A percentile compares a stretch with the other conserved stretches of the same genome.
Conservation (phyloP, 306 rosid genomes). For the Arachis hypogaea region DNA sequence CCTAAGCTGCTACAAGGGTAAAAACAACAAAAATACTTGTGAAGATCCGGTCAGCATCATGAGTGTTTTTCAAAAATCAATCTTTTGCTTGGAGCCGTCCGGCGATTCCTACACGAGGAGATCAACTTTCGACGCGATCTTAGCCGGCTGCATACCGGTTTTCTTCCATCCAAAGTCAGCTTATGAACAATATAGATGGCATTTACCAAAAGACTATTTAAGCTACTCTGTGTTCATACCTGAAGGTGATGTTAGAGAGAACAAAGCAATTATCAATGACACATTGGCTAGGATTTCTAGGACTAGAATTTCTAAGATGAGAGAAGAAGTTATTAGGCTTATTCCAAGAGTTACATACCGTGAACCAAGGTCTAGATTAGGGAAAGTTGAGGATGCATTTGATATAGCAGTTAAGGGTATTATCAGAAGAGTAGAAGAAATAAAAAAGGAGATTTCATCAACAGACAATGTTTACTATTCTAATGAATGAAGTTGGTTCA, state of each 20-base stretch:
- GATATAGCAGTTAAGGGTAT: constrained; percentile 58
- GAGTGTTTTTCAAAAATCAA: constrained; percentile 49
- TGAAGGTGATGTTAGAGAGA: constrained; percentile 37
- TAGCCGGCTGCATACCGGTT: constrained; percentile 65
- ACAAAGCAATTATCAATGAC: constrained; percentile 42
- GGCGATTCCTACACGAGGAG: constrained; percentile 63
- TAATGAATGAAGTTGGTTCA: neutral
- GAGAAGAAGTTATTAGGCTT: constrained; percentile 49
- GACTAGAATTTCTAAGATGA: constrained; percentile 46
- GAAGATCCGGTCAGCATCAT: constrained; percentile 41
- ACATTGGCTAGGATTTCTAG: constrained; percentile 39
- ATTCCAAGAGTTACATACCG: constrained; percentile 55
- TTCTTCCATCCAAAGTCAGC: constrained; percentile 63
- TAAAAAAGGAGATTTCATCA: constrained; percentile 29
- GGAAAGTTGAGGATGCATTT: constrained; percentile 57
- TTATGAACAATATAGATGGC: constrained; percentile 62
- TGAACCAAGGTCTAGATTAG: constrained; percentile 46
- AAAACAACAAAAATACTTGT: constrained; percentile 21
- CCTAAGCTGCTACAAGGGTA: constrained; percentile 25
- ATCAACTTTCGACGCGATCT: constrained; percentile 62
- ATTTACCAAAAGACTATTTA: constrained; percentile 43
- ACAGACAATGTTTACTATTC: neutral
- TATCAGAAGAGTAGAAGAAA: constrained; percentile 46
- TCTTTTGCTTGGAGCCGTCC: constrained; percentile 63
- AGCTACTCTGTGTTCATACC: constrained; percentile 49